Evolutionary conservation across 352 stramenopile genomes (phyloP).

Genomic region (Plasmopara muralis): DNA sequence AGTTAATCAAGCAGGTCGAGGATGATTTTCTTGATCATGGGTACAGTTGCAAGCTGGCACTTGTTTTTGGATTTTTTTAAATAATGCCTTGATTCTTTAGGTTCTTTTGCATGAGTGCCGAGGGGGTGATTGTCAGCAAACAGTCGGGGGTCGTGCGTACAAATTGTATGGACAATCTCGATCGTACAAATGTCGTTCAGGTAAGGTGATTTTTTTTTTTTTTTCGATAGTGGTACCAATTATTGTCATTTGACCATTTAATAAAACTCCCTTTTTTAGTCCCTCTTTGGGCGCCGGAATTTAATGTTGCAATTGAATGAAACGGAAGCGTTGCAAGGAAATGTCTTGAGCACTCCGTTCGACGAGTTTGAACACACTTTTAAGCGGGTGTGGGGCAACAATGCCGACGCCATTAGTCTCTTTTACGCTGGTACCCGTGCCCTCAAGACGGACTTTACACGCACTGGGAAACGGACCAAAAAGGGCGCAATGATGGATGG

Average conservation of each 20-base stretch:
- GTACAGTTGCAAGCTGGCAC: slow-evolving; percentile 13
- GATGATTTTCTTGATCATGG: slow-evolving; percentile 72
- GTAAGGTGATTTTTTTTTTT: slow-evolving; percentile 24
- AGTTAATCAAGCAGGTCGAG: slow-evolving; percentile 85
- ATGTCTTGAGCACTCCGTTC: slow-evolving; percentile 66
- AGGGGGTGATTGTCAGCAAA: slow-evolving; percentile 41
- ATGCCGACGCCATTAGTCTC: slow-evolving; percentile 91
- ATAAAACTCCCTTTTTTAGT: slow-evolving; percentile 39
- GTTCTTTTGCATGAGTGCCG: slow-evolving; percentile 49
- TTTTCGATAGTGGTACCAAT: not conserved
- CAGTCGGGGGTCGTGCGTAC: slow-evolving; percentile 93
- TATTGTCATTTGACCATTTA: no score
- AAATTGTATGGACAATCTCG: slow-evolving; percentile 99
- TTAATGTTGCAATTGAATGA: slow-evolving; percentile 84
- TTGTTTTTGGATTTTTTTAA: no score
- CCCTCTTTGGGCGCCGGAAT: slow-evolving; percentile 86
- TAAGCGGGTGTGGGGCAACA: slow-evolving; percentile 92
- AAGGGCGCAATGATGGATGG: slow-evolving; percentile 91
- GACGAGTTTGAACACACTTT: slow-evolving; percentile 66
- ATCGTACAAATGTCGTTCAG: slow-evolving; percentile 86
- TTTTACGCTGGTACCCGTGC: slow-evolving; percentile 93
- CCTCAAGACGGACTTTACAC: slow-evolving; percentile 95
- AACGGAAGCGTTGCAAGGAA: slow-evolving; percentile 51
- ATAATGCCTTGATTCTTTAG: slow-evolving; percentile 9
- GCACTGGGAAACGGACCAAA: slow-evolving; percentile 91